phyloP scores from a whole-genome alignment of 1,284 basidiomycete species.

The Melampsora larici-populina region DNA sequence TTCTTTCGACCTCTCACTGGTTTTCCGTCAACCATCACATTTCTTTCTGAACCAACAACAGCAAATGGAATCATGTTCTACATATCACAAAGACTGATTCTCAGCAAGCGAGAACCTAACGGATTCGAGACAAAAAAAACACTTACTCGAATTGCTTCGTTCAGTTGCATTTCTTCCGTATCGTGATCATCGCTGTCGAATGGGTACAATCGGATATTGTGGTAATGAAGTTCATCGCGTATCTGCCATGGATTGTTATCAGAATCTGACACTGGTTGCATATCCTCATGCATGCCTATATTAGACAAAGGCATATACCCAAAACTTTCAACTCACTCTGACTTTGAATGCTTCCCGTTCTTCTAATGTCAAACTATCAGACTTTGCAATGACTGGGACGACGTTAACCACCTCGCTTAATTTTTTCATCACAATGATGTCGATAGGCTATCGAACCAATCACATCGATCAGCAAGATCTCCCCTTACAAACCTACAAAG shows the following conservation, averaged over 20 bases:
- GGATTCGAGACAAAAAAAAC: slow-evolving; percentile 24
- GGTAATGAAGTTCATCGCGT: slow-evolving; percentile 83
- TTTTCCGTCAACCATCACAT: slow-evolving; percentile 91
- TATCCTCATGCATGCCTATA: background rate
- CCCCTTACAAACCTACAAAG: background rate
- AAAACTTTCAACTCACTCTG: slow-evolving; percentile 61
- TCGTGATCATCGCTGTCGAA: slow-evolving; percentile 96
- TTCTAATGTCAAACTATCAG: slow-evolving; percentile 89
- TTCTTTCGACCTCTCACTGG: slow-evolving; percentile 92
- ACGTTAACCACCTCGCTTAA: slow-evolving; percentile 97
- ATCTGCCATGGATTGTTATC: slow-evolving; percentile 60
- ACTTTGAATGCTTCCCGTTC: slow-evolving; percentile 91
- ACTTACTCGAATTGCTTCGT: slow-evolving; percentile 81
- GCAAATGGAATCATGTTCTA: slow-evolving; percentile 94
- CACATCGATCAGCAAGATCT: slow-evolving; percentile 45
- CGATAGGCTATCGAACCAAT: slow-evolving; percentile 60
- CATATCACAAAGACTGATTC: slow-evolving; percentile 3
- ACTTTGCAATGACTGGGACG: slow-evolving; percentile 96
- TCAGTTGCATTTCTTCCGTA: slow-evolving; percentile 77
- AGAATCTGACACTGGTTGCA: background rate
- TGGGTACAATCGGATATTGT: slow-evolving; percentile 92
- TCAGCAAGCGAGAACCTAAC: slow-evolving; percentile 7
- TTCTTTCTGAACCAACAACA: slow-evolving; percentile 89
- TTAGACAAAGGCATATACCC: background rate
- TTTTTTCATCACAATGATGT: slow-evolving; percentile 98